Conservation (phyloP, 805 yeast genomes). For the Hanseniaspora hatyaiensis region DNA sequence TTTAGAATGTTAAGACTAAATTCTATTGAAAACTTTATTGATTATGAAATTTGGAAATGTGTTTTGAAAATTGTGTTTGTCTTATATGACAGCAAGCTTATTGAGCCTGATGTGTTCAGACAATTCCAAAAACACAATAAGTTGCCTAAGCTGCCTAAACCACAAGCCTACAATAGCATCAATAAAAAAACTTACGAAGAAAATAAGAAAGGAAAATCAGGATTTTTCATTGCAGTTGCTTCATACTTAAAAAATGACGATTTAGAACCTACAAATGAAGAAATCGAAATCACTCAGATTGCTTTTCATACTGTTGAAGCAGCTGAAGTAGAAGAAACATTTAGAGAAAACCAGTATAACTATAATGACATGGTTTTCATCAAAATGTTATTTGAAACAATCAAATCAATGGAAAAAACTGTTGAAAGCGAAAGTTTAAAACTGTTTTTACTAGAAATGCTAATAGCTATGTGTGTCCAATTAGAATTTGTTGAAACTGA, state of each 20-base stretch:
- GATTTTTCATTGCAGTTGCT: constrained; percentile 82
- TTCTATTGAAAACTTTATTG: constrained; percentile 33
- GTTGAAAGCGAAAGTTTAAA: constrained; percentile 38
- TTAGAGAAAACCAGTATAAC: constrained; percentile 37
- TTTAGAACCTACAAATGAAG: constrained; percentile 84
- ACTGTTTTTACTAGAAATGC: constrained; percentile 40
- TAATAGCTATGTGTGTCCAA: constrained; percentile 24
- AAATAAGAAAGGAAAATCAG: constrained; percentile 41
- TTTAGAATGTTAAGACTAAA: constrained; percentile 63
- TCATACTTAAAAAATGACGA: constrained; percentile 89
- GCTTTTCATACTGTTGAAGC: constrained; percentile 74
- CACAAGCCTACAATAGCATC: constrained; percentile 55
- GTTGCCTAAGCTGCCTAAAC: constrained; percentile 45
- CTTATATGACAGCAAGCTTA: constrained; percentile 60
- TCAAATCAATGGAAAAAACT: constrained; percentile 35
- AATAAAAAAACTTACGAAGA: constrained; percentile 37
- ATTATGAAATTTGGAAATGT: constrained; percentile 43
- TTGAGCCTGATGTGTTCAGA: constrained; percentile 52
- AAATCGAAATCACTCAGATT: constrained; percentile 71
- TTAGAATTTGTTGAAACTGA: constrained; percentile 28
- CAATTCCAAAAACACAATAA: constrained; percentile 50
- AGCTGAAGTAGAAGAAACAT: constrained; percentile 46
- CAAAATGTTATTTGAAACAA: constrained; percentile 27
- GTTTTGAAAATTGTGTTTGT: constrained; percentile 49
- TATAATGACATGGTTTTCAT: constrained; percentile 26